Base-by-base conservation (phyloP, 768 basidiomycete genomes). In the Leccinum uliginosum region DNA sequence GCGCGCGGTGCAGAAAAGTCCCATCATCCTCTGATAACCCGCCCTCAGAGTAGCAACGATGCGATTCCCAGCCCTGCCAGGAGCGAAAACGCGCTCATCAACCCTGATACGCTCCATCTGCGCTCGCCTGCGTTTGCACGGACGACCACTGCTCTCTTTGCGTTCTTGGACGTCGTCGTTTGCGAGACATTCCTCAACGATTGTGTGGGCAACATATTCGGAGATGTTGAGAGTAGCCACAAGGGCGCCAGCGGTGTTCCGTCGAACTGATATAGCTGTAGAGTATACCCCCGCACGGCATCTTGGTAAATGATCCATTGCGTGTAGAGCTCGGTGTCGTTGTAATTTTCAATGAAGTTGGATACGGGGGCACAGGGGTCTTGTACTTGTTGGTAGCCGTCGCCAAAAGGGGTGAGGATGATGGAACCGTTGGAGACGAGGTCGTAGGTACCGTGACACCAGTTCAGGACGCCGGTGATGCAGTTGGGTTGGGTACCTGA, bases 341-440 rank as follows among this genome's bases (percentile, higher is more conserved):
- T 89, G 81, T 93, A 98, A 47, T 76, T 69, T 65, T 94, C 85
- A 65, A 98, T 83, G 68, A 95, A 87, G 70, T 93, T 92, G 27
- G 94, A 93, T 10, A 81, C 77, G 10, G 93, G 90, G 1, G 88
- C 89, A 67, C 96, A 99, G 0, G 93, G 88, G 62, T 95, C 89
- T 76, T 99, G 93, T 40, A 98, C 81, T 77, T 96, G 95, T 70
- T 97, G 93, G 73, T 84, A 91, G 15, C 96, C 96, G 69, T 99
- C 96, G 17, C 79, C 82, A 60, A 93, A 81, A 2, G 94, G 91
- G 3, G 67, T 73, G 65, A 93, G 74, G 40, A 81, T 70, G 57
- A 98, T 82, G 10, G 93, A 96, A 7, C 93, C 93, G 66, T 98
- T 95, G 52, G 75, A 21, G 57, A 83, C 74, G 46, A 89, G 73